Evolutionary conservation across 805 yeast species (phyloP), one percentile per base, ranked within the genome.

Genomic region (Saccharomyces paradoxus): DNA sequence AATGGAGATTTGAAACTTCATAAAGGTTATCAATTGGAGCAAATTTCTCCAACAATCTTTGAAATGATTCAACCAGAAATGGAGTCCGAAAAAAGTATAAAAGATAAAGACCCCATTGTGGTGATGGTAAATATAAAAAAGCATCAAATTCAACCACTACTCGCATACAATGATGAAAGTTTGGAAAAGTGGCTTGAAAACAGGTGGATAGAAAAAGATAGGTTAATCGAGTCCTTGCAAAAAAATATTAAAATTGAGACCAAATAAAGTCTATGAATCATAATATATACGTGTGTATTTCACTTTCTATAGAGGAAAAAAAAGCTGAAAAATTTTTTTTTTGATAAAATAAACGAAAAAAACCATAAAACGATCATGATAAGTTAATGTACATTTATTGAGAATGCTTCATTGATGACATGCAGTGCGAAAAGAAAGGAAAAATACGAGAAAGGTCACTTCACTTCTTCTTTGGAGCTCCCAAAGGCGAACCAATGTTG

Each of bases 401-500:
- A n/a, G 44, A 37, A 37, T 37, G 44, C 44, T 37, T 37, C 44
- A 37, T 37, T 21, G 44, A 37, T 37, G 44, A 37, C 44, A 37
- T 37, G 44, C 44, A 37, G 44, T 37, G 44, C 44, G 17, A 17
- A 37, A 17, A 37, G 24, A 37, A 17, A 37, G 22, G 12, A 37
- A 37, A 7, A 2, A 8, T n/a, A 7, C 2, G 9, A 17, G 13
- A 17, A 37, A 37, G 17, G 13, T 9, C 44, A 2, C 22, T 47
- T 55, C 59, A 72, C 63, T 73, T 73, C 69, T 74, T 74, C 69
- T 74, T 74, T 62, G 75, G 74, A 41, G 72, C 74, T 54, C 72
- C 73, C 62, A 94, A 78, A 32, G 98, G 96, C 65, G 84, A 83
- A 59, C 99, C 99, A 66, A 94, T 87, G 73, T 85, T 87, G 77